Base-by-base conservation (phyloP, 108 stramenopile species). In the Asterionellopsis glacialis region DNA sequence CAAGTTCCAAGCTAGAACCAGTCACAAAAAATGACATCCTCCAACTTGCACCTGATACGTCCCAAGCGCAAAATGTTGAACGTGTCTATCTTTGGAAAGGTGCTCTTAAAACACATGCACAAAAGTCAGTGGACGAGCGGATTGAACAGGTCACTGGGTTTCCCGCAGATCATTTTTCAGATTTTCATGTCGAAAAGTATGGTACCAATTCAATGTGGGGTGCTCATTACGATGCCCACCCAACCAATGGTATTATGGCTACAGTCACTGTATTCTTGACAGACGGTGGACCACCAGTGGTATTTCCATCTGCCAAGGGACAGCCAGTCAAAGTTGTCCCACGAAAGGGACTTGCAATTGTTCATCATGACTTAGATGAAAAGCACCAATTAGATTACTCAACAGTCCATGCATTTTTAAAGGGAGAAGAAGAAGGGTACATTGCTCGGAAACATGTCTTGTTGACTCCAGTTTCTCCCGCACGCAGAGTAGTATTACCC, bases 81-180 rank as follows among this genome's bases (percentile, higher is more conserved):
- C 61, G 88, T 47, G 67, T 72, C n/a, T 71, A 73, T 41, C 72
- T 94, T 6, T 94, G 93, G 93, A 82, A 88, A 57, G 93, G 93
- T 14, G 57, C 73, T 28, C 57, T 84, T 23, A 72, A 83, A 33
- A 64, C 73, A 9, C 81, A 81, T 53, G 56, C 75, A 0, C 66
- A 61, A 40, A 94, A 90, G 52, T 81, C 81, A 45, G 73, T 91
- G 14, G 90, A 90, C 41, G 88, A 94, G 59, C 65, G 93, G 45
- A 89, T 94, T 56, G 86, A 89, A 49, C 93, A 94, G 59, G 93
- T 91, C 5, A 94, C 89, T 42, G 90, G 86, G 6, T 94, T 87
- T 57, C 90, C 93, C 10, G 24, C 67, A 16, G 81, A 79, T 26
- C 86, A 91, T 48, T 82, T 79, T 50, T 78, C 74, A 10, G 93